A percentile compares a stretch with the other conserved stretches of the same genome.
Evolutionary conservation across 805 yeast genomes (phyloP).

Genomic region (Candida methanosorbosa): DNA sequence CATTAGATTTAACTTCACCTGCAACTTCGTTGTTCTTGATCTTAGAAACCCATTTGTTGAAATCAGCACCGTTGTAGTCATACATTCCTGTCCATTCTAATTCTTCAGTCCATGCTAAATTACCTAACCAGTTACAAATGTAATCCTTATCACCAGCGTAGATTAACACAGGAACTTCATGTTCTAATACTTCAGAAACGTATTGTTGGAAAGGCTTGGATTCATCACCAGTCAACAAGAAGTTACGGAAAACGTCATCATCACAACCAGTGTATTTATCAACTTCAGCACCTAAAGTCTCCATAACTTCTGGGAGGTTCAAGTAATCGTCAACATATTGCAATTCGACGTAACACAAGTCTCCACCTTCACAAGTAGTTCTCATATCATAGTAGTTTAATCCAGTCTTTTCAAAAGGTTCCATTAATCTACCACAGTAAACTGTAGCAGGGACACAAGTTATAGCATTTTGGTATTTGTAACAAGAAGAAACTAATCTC

Average conservation of each 20-base stretch:
- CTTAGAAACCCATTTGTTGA: conserved; percentile 18
- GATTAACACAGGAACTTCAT: conserved; percentile 71
- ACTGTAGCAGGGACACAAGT: conserved; percentile 86
- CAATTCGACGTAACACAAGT: conserved; percentile 73
- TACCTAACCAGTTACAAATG: conserved; percentile 96
- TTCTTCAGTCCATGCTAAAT: conserved; percentile 74
- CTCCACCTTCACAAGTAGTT: conserved; percentile 59
- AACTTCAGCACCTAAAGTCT: conserved; percentile 87
- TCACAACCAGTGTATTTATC: conserved; percentile 69
- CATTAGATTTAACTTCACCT: conserved; percentile 36
- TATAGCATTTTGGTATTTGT: conserved; percentile 64
- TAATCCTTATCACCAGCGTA: conserved; percentile 96
- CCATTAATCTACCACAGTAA: conserved; percentile 82
- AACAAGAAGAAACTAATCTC: conserved; percentile 69
- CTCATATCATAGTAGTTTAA: conserved; percentile 89
- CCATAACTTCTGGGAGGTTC: conserved; percentile 67
- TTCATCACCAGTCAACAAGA: conserved; percentile 84
- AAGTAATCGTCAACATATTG: conserved; percentile 70
- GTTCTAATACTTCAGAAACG: conserved; percentile 63
- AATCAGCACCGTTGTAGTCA: conserved; percentile 10
- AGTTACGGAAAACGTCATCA: conserved; percentile 69
- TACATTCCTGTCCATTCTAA: conserved; percentile 35
- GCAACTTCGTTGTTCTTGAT: conserved; percentile 17
- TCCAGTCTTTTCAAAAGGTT: conserved; percentile 78
- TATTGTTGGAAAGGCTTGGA: conserved; percentile 80